These are phyloP conservation scores for Rhynchosporium graminicola DNA, from an alignment of 2,329 filamentous ascomycete genomes.

Conservation along the genomic window DNA sequence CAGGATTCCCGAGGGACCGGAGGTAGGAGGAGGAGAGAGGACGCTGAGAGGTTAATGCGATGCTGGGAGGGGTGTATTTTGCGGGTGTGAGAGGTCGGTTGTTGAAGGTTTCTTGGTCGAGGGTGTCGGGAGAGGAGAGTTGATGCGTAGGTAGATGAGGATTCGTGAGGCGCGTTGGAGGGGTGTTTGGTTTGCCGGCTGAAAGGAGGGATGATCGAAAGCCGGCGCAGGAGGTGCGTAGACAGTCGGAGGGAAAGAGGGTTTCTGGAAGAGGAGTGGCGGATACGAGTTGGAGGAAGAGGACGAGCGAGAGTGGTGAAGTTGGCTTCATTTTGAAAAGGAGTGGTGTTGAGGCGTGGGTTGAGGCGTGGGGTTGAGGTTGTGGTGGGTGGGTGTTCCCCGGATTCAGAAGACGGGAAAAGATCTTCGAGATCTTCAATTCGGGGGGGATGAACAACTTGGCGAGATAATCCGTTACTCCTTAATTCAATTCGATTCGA, in stretches of 20 bases:
- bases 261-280: constrained; percentile 25
- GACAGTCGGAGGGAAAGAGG: constrained; percentile 18
- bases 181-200: constrained; percentile 21
- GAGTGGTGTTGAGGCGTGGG: background rate
- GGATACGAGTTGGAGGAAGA: constrained; percentile 33
- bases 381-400: constrained; percentile 4
- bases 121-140: constrained; percentile 17
- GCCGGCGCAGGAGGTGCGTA: constrained; percentile 16
- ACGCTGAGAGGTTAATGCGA: constrained; percentile 29
- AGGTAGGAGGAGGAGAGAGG: constrained; percentile 34
- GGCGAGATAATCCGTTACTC: background rate
- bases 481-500: background rate
- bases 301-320: constrained; percentile 33
- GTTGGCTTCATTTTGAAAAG: constrained; percentile 30
- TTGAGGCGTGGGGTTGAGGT: background rate
- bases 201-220: constrained; percentile 21
- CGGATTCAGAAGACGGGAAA: background rate
- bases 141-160: constrained; percentile 37
- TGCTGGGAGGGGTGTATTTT: constrained; percentile 23
- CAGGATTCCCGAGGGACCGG: constrained; percentile 28
- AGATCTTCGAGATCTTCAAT: background rate
- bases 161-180: constrained; percentile 24
- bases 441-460: background rate
- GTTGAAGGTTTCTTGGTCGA: constrained; percentile 28
- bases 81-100: constrained; percentile 35